A percentile compares a stretch with the other conserved stretches of the same genome.
Conservation (phyloP, 345 rosid species). For the Pugionium dolabratum region DNA sequence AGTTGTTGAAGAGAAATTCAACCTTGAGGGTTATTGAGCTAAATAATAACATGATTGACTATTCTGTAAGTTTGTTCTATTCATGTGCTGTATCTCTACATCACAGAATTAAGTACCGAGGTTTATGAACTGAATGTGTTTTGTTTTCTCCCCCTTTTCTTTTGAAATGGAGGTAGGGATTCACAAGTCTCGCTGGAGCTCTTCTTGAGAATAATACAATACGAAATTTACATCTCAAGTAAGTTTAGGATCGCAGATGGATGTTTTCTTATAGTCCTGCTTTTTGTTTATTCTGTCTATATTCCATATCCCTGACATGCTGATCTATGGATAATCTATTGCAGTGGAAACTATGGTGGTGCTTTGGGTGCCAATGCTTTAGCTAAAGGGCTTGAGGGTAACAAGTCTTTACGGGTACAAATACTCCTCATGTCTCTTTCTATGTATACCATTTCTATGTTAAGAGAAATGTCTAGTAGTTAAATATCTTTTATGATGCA, state of each 20-base stretch:
- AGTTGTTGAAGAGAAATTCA: slow-evolving; percentile 77
- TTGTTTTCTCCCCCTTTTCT: slow-evolving; percentile 17
- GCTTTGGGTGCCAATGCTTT: slow-evolving; percentile 94
- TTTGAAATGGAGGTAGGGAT: slow-evolving; percentile 79
- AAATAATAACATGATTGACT: slow-evolving; percentile 94
- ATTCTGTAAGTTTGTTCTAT: slow-evolving; percentile 65
- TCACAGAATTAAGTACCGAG: slow-evolving; percentile 21
- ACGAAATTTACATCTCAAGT: slow-evolving; percentile 81
- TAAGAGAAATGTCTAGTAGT: slow-evolving; percentile 5
- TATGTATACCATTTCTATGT: neutral
- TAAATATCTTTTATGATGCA: slow-evolving; percentile 10
- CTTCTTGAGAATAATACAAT: slow-evolving; percentile 67
- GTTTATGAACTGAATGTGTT: slow-evolving; percentile 38
- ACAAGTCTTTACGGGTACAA: slow-evolving; percentile 78
- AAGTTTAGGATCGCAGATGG: slow-evolving; percentile 42
- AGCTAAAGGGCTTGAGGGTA: slow-evolving; percentile 88
- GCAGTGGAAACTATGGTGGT: slow-evolving; percentile 96
- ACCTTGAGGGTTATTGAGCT: slow-evolving; percentile 79
- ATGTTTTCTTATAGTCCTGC: slow-evolving; percentile 15
- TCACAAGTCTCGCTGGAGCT: slow-evolving; percentile 90
- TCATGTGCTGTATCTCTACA: slow-evolving; percentile 20
- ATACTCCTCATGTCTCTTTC: slow-evolving; percentile 22
- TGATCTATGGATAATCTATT: slow-evolving; percentile 30
- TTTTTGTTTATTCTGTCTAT: slow-evolving; percentile 9
- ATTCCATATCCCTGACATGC: slow-evolving; percentile 22